Evolutionary conservation across 768 basidiomycete species (phyloP).

Genomic region (Pulveroboletus sp.): DNA sequence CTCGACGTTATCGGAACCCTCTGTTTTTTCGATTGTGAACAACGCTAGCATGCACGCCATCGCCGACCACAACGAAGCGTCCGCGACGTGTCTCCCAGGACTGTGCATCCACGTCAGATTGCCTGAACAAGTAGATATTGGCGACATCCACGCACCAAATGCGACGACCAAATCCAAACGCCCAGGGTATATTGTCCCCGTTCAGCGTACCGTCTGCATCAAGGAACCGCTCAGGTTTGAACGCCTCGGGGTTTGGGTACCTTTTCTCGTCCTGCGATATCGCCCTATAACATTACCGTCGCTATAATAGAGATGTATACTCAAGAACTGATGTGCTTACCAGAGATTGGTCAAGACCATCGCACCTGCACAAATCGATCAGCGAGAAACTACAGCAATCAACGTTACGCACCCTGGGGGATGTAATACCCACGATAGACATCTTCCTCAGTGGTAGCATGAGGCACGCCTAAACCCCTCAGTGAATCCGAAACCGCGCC

Average conservation of each 20-base stretch:
- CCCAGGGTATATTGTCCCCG: slow-evolving; percentile 9
- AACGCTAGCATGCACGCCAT: slow-evolving; percentile 15
- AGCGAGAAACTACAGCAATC: not conserved
- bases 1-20: slow-evolving; percentile 15
- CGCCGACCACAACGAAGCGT: slow-evolving; percentile 22
- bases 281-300: slow-evolving; percentile 27
- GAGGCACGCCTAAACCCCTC: slow-evolving; percentile 36
- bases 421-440: slow-evolving; percentile 36
- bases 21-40: slow-evolving; percentile 18
- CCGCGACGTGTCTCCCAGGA: slow-evolving; percentile 21
- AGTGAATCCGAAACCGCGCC: not conserved
- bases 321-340: not conserved
- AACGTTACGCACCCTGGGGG: slow-evolving; percentile 16
- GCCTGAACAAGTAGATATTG: not conserved
- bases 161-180: slow-evolving; percentile 22
- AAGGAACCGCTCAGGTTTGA: slow-evolving; percentile 40
- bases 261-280: slow-evolving; percentile 38
- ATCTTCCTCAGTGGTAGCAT: slow-evolving; percentile 36
- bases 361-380: slow-evolving; percentile 5
- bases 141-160: slow-evolving; percentile 11
- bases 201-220: slow-evolving; percentile 13
- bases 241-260: slow-evolving; percentile 33
- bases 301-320: not conserved
- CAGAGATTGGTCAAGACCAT: slow-evolving; percentile 12
- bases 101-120: not conserved